Evolutionary conservation across 2,329 filamentous ascomycete species (phyloP).

Genomic region (Fusarium circinatum): DNA sequence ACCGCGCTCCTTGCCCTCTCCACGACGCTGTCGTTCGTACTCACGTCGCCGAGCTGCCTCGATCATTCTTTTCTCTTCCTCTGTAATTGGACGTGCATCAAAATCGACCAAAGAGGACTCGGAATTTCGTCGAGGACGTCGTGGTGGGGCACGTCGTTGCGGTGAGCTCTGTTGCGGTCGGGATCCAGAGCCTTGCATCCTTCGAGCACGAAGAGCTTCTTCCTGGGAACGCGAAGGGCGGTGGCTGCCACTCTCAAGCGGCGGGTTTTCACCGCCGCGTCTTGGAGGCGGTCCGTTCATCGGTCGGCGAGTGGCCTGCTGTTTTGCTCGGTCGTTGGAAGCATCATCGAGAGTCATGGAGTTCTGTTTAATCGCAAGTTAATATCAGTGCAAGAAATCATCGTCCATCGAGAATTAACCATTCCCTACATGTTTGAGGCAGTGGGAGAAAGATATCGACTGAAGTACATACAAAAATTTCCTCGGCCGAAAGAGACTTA

Average conservation of each 20-base stretch:
- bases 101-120: slow-evolving; percentile 77
- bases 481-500: slow-evolving; percentile 67
- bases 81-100: slow-evolving; percentile 66
- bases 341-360: slow-evolving; percentile 74
- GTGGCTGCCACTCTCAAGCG: slow-evolving; percentile 57
- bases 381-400: neutral
- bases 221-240: slow-evolving; percentile 74
- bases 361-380: slow-evolving; percentile 59
- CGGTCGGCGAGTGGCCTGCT: slow-evolving; percentile 52
- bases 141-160: slow-evolving; percentile 26
- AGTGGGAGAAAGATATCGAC: neutral
- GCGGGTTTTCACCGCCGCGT: slow-evolving; percentile 57
- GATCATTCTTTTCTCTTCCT: slow-evolving; percentile 59
- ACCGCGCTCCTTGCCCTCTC: slow-evolving; percentile 38
- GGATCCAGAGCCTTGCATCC: slow-evolving; percentile 49
- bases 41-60: slow-evolving; percentile 48
- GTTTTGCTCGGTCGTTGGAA: slow-evolving; percentile 51
- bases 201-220: slow-evolving; percentile 66
- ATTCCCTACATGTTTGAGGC: neutral
- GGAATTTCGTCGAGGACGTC: slow-evolving; percentile 76
- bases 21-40: slow-evolving; percentile 36
- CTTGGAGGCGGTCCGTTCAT: slow-evolving; percentile 42
- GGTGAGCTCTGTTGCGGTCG: slow-evolving; percentile 51
- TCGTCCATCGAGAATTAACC: neutral
- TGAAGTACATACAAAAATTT: slow-evolving; percentile 78